Evolutionary conservation across 371 early-diverging fungal genomes (phyloP).

Genomic region (Mucor plumbeus): DNA sequence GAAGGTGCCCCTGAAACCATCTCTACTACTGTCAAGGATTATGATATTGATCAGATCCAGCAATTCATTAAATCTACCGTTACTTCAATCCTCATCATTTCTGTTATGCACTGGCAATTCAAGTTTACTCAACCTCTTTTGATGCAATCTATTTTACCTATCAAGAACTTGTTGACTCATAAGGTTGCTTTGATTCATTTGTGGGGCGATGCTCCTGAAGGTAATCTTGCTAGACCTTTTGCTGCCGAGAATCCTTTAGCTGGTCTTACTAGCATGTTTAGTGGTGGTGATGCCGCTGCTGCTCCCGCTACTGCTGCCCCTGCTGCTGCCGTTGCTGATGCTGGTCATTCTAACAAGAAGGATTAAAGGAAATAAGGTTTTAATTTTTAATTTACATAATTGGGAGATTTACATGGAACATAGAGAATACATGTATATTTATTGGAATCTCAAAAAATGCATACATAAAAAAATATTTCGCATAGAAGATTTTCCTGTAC

Average conservation of each 20-base stretch:
- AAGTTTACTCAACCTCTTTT: slow-evolving; percentile 90
- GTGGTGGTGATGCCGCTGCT: slow-evolving; percentile 21
- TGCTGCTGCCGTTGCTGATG: slow-evolving; percentile 7
- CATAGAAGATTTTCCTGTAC: background rate
- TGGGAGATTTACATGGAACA: background rate
- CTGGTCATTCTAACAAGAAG: slow-evolving; percentile 1
- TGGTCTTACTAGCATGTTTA: slow-evolving; percentile 53
- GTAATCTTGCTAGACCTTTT: slow-evolving; percentile 86
- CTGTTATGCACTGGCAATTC: slow-evolving; percentile 86
- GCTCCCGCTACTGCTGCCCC: slow-evolving; percentile 28
- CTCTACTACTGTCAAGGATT: slow-evolving; percentile 78
- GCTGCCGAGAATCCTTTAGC: slow-evolving; percentile 76
- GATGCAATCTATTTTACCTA: slow-evolving; percentile 85
- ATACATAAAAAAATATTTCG: background rate
- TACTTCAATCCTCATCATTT: slow-evolving; percentile 74
- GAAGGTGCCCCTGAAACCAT: slow-evolving; percentile 42
- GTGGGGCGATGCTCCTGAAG: slow-evolving; percentile 81
- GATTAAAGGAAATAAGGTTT: background rate
- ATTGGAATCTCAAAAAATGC: background rate
- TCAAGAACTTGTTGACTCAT: slow-evolving; percentile 74
- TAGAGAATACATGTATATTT: slow-evolving; percentile 6
- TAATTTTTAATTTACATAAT: background rate
- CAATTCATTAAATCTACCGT: slow-evolving; percentile 73
- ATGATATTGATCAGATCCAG: slow-evolving; percentile 82
- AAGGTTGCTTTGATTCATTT: slow-evolving; percentile 83